phyloP scores from a whole-genome alignment of 2,329 filamentous ascomycete genomes.

The Phaeosphaeriaceae sp. region DNA sequence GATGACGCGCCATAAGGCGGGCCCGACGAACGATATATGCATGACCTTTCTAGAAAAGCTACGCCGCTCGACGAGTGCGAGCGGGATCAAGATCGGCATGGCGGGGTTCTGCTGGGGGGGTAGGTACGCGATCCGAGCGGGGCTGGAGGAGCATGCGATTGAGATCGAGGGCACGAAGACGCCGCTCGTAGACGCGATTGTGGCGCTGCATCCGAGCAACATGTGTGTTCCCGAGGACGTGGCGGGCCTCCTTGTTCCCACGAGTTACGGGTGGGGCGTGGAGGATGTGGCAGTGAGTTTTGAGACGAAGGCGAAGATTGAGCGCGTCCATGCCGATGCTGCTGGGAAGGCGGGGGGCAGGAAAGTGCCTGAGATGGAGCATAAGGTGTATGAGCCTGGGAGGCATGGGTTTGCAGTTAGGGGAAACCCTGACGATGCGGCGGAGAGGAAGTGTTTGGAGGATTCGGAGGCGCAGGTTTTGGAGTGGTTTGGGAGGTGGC shows the following conservation, averaged over 20 bases:
- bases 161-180: constrained; percentile 42
- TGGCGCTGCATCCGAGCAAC: constrained; percentile 49
- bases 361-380: constrained; percentile 20
- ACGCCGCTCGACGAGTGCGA: constrained; percentile 36
- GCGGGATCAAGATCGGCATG: constrained; percentile 39
- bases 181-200: constrained; percentile 47
- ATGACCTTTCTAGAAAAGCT: constrained; percentile 43
- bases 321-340: constrained; percentile 19
- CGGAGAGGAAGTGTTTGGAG: constrained; percentile 23
- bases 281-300: constrained; percentile 18
- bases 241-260: constrained; percentile 20
- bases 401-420: constrained; percentile 34
- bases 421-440: constrained; percentile 31
- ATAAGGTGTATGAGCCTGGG: constrained; percentile 24
- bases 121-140: constrained; percentile 24
- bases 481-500: constrained; percentile 28
- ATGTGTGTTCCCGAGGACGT: constrained; percentile 44
- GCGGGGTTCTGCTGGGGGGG: constrained; percentile 50
- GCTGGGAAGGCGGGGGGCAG: constrained; percentile 12
- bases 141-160: constrained; percentile 40
- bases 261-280: constrained; percentile 26
- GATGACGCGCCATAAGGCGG: constrained; percentile 43
- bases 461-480: constrained; percentile 30
- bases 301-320: constrained; percentile 24
- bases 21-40: constrained; percentile 41